phyloP scores from a whole-genome alignment of 2,329 filamentous ascomycete genomes.

The Ophiocordyceps camponoti-saundersi region DNA sequence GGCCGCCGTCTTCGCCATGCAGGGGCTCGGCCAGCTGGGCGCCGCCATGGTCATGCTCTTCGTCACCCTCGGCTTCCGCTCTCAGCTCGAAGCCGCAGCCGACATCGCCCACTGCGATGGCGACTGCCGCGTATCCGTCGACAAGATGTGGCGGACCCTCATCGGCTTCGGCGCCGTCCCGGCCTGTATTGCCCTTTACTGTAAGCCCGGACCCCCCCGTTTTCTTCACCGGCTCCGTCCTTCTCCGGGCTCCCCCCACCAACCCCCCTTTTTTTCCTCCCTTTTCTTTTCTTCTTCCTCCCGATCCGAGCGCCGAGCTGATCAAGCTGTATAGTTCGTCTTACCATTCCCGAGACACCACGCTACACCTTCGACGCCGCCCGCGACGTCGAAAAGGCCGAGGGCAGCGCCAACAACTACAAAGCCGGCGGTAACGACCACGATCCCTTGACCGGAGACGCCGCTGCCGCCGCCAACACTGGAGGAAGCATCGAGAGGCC shows the following conservation, averaged over 20 bases:
- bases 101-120: conserved; percentile 34
- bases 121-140: conserved; percentile 31
- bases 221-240: background rate
- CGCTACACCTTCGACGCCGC: conserved; percentile 76
- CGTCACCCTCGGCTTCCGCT: conserved; percentile 54
- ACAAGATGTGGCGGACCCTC: conserved; percentile 76
- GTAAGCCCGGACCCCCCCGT: conserved; percentile 7
- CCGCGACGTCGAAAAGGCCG: conserved; percentile 56
- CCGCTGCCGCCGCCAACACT: conserved; percentile 28
- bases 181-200: conserved; percentile 69
- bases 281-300: conserved; percentile 41
- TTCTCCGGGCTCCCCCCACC: background rate
- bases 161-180: conserved; percentile 72
- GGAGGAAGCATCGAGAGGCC: conserved; percentile 36
- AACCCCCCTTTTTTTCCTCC: conserved; percentile 66
- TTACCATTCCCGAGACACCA: conserved; percentile 77
- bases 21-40: conserved; percentile 64
- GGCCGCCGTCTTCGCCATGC: conserved; percentile 74
- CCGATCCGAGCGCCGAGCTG: background rate
- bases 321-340: conserved; percentile 22
- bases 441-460: conserved; percentile 49
- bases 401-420: conserved; percentile 60
- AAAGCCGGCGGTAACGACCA: conserved; percentile 46
- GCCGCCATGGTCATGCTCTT: conserved; percentile 65
- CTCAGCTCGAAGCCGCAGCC: conserved; percentile 35